phyloP scores from a whole-genome alignment of 2,329 filamentous ascomycete genomes.

The Aspergillus quadrilineatus region DNA sequence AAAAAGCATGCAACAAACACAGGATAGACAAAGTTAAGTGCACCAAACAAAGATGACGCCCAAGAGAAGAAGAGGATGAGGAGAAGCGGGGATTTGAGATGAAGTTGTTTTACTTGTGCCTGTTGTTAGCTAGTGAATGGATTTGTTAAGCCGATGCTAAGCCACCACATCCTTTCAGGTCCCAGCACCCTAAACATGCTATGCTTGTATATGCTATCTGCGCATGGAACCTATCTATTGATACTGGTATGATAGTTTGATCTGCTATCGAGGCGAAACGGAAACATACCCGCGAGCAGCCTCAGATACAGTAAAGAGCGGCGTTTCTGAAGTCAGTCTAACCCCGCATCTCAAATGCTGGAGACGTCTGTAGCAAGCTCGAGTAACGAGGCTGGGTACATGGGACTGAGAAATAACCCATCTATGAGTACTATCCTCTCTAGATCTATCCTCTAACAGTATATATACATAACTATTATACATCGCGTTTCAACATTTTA shows the following conservation, averaged over 20 bases:
- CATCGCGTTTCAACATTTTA: slow-evolving; percentile 2
- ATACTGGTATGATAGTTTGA: background rate
- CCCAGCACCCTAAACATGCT: background rate
- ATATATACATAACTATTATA: slow-evolving; percentile 15
- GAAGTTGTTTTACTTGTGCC: background rate
- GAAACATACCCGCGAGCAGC: background rate
- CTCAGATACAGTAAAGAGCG: background rate
- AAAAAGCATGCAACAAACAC: background rate
- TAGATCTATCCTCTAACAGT: slow-evolving; percentile 10
- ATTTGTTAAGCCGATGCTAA: slow-evolving; percentile 11
- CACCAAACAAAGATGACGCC: background rate
- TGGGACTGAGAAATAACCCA: too few species aligned
- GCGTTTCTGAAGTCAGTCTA: slow-evolving; percentile 30
- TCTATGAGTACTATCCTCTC: background rate
- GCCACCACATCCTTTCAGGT: background rate
- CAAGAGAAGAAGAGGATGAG: slow-evolving; percentile 7
- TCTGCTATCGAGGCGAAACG: background rate
- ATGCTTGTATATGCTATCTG: background rate
- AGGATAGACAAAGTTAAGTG: background rate
- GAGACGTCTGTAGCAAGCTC: too few species aligned
- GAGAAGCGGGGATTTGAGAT: slow-evolving; percentile 10
- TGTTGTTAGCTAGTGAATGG: slow-evolving; percentile 11
- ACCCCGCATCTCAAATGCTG: slow-evolving; percentile 62
- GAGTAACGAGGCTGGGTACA: too few species aligned
- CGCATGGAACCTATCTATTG: background rate